A percentile compares a stretch with the other conserved stretches of the same genome.
Conservation (phyloP, 495 filamentous ascomycete species). For the Jackrogersella minutella region DNA sequence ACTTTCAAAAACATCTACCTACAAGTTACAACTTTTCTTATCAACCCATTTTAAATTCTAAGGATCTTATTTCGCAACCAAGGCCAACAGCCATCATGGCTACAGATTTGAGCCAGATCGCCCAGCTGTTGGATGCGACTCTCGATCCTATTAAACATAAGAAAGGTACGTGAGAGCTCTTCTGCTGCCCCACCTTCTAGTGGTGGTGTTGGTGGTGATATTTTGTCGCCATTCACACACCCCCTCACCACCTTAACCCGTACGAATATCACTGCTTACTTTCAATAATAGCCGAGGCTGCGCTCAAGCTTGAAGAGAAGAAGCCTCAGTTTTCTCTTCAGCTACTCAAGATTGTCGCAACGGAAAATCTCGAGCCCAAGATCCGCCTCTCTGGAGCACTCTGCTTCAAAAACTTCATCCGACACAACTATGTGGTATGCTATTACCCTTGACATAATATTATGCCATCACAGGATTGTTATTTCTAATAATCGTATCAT, state of each 20-base stretch:
- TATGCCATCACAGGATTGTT: neutral
- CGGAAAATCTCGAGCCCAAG: conserved; percentile 70
- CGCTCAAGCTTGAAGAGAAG: conserved; percentile 75
- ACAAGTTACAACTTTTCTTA: neutral
- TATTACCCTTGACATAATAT: conserved; percentile 1
- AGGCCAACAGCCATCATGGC: conserved; percentile 68
- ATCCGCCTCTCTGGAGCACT: conserved; percentile 89
- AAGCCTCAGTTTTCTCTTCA: conserved; percentile 86
- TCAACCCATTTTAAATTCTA: neutral
- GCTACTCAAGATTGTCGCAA: conserved; percentile 86
- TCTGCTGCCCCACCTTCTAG: conserved; percentile 5
- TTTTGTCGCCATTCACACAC: conserved; percentile 5
- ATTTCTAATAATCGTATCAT: conserved; percentile 17
- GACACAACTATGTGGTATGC: conserved; percentile 82
- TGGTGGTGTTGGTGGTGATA: neutral
- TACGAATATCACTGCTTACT: conserved; percentile 14
- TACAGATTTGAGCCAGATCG: conserved; percentile 73
- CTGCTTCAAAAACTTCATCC: conserved; percentile 98
- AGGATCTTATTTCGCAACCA: neutral
- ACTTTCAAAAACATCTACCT: conserved; percentile 5
- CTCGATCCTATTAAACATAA: conserved; percentile 85
- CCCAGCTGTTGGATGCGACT: conserved; percentile 83
- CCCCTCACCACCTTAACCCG: neutral
- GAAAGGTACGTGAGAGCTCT: conserved; percentile 69
- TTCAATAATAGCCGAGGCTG: conserved; percentile 73